phyloP scores from a whole-genome alignment of 2,329 filamentous ascomycete genomes.

The Verticillium tricorpus region DNA sequence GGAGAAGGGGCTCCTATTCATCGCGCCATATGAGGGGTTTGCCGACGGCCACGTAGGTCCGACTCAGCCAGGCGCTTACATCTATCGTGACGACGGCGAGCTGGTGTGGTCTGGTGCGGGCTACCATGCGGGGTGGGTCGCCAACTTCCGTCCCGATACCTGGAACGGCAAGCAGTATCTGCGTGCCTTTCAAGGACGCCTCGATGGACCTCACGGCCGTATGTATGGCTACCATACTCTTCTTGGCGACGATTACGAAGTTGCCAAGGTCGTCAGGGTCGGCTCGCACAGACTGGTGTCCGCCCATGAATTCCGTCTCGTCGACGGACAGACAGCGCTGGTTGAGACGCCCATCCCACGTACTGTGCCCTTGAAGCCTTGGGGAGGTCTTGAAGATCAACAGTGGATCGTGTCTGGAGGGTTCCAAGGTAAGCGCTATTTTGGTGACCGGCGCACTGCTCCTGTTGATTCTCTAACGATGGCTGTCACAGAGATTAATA shows the following conservation, averaged over 20 bases:
- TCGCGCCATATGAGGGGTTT: slow-evolving; percentile 1
- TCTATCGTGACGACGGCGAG: slow-evolving; percentile 5
- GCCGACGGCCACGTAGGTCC: neutral
- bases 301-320: slow-evolving; percentile 35
- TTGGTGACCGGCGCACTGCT: slow-evolving; percentile 16
- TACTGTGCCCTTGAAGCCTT: slow-evolving; percentile 16
- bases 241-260: slow-evolving; percentile 23
- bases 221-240: slow-evolving; percentile 12
- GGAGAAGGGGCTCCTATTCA: slow-evolving; percentile 1
- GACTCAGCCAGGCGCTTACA: slow-evolving; percentile 1
- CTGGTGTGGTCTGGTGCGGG: slow-evolving; percentile 7
- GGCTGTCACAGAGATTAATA: slow-evolving; percentile 39
- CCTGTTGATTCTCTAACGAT: slow-evolving; percentile 19
- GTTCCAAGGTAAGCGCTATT: slow-evolving; percentile 19
- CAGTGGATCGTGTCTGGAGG: slow-evolving; percentile 26
- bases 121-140: slow-evolving; percentile 5
- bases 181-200: slow-evolving; percentile 4
- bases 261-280: slow-evolving; percentile 19
- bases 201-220: slow-evolving; percentile 27
- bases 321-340: slow-evolving; percentile 32
- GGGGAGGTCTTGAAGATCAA: slow-evolving; percentile 15
- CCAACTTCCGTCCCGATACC: slow-evolving; percentile 5
- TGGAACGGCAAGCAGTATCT: slow-evolving; percentile 3
- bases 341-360: slow-evolving; percentile 30
- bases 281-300: slow-evolving; percentile 18